Percentiles rank a stretch among this genome's conserved stretches.
These are phyloP conservation scores for Talaromyces sp. DNA, from an alignment of 2,329 filamentous ascomycete species.

Conservation along the genomic window DNA sequence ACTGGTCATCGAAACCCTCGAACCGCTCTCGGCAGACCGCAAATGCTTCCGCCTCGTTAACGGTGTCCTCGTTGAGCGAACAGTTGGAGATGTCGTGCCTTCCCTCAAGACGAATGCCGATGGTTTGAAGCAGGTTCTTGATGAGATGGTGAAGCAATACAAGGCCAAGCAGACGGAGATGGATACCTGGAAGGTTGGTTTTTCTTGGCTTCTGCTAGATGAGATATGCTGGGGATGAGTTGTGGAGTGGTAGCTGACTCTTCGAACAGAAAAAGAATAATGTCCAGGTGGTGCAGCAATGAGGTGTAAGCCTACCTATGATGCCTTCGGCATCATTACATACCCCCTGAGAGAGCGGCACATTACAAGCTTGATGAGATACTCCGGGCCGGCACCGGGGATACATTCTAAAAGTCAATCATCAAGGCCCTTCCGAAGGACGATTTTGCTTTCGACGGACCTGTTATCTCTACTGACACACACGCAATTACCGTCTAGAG, in stretches of 20 bases:
- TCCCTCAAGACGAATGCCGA: slow-evolving; percentile 91
- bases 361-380: neutral
- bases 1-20: slow-evolving; percentile 87
- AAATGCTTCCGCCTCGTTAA: slow-evolving; percentile 99
- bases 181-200: slow-evolving; percentile 93
- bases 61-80: slow-evolving; percentile 89
- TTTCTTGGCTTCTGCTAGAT: neutral
- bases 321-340: neutral
- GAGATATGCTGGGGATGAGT: neutral
- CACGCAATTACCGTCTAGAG: neutral
- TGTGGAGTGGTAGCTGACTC: neutral
- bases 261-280: slow-evolving; percentile 47
- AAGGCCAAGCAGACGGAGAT: slow-evolving; percentile 90
- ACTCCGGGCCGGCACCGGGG: neutral
- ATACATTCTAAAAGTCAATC: neutral
- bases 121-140: slow-evolving; percentile 86
- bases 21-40: slow-evolving; percentile 75
- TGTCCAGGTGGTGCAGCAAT: slow-evolving; percentile 49
- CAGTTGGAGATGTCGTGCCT: slow-evolving; percentile 86
- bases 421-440: neutral
- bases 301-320: slow-evolving; percentile 7
- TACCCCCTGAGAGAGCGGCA: neutral
- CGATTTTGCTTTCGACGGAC: neutral
- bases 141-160: slow-evolving; percentile 95
- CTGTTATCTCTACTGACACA: neutral